Percentiles rank a stretch among this genome's conserved stretches.
These are phyloP conservation scores for Casuarina glauca DNA, from an alignment of 306 rosid species.

Conservation along the genomic window DNA sequence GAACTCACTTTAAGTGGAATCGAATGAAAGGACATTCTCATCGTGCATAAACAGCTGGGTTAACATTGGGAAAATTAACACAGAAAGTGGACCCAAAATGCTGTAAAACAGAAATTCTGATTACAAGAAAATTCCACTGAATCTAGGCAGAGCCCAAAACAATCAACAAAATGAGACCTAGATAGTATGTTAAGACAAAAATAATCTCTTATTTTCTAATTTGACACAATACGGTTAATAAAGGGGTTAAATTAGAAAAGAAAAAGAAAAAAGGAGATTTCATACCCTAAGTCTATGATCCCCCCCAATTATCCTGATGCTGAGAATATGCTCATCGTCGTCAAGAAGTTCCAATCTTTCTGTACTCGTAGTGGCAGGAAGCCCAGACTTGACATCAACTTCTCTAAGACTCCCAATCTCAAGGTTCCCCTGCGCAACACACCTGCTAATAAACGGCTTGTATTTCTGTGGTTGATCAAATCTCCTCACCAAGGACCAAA, in stretches of 20 bases:
- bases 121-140: background rate
- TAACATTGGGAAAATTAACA: background rate
- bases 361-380: conserved; percentile 95
- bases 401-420: conserved; percentile 91
- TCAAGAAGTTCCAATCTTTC: conserved; percentile 92
- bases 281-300: conserved; percentile 95
- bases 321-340: conserved; percentile 77
- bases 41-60: background rate
- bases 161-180: background rate
- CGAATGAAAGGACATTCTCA: background rate
- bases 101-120: background rate
- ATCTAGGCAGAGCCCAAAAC: background rate
- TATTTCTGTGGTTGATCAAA: conserved; percentile 93
- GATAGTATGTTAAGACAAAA: background rate
- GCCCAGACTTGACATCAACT: conserved; percentile 91
- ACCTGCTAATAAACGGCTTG: conserved; percentile 89
- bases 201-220: background rate
- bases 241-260: background rate
- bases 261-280: background rate
- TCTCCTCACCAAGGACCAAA: conserved; percentile 94
- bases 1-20: background rate
- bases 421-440: conserved; percentile 81
- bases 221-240: background rate
- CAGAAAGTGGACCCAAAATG: background rate
- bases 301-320: conserved; percentile 83